Conservation (phyloP, 2,329 filamentous ascomycete genomes). For the Pseudovirgaria hyperparasitica region DNA sequence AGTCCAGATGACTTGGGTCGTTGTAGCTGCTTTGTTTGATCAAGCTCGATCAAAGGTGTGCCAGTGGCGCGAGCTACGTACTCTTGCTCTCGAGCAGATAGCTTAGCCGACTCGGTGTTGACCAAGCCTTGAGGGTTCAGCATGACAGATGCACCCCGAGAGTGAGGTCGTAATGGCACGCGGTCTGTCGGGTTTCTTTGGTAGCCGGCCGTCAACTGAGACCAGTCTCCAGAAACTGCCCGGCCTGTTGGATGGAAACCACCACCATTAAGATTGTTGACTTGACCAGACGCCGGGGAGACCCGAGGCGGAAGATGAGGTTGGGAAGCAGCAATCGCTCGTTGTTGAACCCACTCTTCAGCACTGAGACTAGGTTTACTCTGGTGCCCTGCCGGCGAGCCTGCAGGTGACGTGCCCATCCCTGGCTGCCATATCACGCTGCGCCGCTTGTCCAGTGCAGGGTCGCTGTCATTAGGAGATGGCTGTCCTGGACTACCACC, state of each 20-base stretch:
- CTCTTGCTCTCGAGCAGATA: constrained; percentile 83
- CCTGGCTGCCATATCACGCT: constrained; percentile 72
- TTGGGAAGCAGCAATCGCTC: constrained; percentile 44
- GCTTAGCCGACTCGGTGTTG: constrained; percentile 41
- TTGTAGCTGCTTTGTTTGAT: constrained; percentile 27
- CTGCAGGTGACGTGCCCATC: no score
- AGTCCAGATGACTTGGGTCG: constrained; percentile 41
- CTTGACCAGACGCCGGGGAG: constrained; percentile 33
- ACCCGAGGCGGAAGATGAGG: constrained; percentile 30
- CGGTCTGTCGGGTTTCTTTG: constrained; percentile 10
- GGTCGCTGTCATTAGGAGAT: constrained; percentile 26
- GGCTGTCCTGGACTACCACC: constrained; percentile 26
- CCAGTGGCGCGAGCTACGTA: constrained; percentile 75
- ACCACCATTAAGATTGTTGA: no score
- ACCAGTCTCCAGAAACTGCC: constrained; percentile 33
- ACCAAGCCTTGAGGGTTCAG: constrained; percentile 27
- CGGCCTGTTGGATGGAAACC: constrained; percentile 41
- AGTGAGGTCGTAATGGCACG: constrained; percentile 33
- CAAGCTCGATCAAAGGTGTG: constrained; percentile 59
- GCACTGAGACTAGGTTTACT: constrained; percentile 49
- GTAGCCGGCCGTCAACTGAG: constrained; percentile 21
- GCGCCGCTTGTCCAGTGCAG: constrained; percentile 44
- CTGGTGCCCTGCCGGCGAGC: constrained; percentile 33
- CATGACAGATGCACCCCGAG: constrained; percentile 43
- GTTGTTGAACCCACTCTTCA: constrained; percentile 74